Percentiles rank a stretch among this genome's conserved stretches.
phyloP scores from a whole-genome alignment of 805 yeast species.

The Komagataella pastoris region DNA sequence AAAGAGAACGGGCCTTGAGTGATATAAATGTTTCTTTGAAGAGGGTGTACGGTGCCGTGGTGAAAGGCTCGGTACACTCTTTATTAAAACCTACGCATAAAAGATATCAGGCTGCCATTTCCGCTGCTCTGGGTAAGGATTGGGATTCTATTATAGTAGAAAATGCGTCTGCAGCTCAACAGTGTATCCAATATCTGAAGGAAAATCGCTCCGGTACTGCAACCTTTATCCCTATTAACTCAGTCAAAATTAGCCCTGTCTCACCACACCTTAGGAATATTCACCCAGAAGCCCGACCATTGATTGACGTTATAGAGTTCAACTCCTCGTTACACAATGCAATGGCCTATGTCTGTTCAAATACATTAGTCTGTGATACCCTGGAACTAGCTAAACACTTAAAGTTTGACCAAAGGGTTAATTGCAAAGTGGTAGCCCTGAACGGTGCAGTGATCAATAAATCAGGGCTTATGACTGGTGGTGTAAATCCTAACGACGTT shows the following conservation, averaged over 20 bases:
- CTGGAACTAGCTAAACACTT: slow-evolving; percentile 55
- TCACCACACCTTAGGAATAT: slow-evolving; percentile 40
- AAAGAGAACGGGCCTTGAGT: slow-evolving; percentile 52
- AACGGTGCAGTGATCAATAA: slow-evolving; percentile 79
- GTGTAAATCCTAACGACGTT: slow-evolving; percentile 35
- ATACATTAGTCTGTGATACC: slow-evolving; percentile 64
- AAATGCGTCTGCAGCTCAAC: slow-evolving; percentile 54
- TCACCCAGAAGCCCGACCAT: slow-evolving; percentile 46
- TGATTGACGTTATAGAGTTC: slow-evolving; percentile 59
- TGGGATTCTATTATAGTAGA: slow-evolving; percentile 82
- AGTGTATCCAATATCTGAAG: slow-evolving; percentile 65
- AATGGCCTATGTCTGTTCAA: slow-evolving; percentile 66
- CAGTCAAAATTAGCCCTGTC: slow-evolving; percentile 46
- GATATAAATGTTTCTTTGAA: slow-evolving; percentile 62
- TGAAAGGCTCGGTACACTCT: slow-evolving; percentile 70
- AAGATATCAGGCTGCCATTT: slow-evolving; percentile 60
- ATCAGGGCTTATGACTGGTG: slow-evolving; percentile 91
- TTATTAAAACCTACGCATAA: slow-evolving; percentile 65
- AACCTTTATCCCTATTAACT: slow-evolving; percentile 79
- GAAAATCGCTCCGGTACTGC: slow-evolving; percentile 79
- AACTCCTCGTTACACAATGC: slow-evolving; percentile 64
- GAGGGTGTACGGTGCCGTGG: slow-evolving; percentile 64
- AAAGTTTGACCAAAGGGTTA: slow-evolving; percentile 49
- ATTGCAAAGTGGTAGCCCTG: slow-evolving; percentile 60
- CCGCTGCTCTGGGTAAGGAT: slow-evolving; percentile 65